These are phyloP conservation scores for Amanita rubescens DNA, from an alignment of 768 basidiomycete genomes.

Conservation along the genomic window DNA sequence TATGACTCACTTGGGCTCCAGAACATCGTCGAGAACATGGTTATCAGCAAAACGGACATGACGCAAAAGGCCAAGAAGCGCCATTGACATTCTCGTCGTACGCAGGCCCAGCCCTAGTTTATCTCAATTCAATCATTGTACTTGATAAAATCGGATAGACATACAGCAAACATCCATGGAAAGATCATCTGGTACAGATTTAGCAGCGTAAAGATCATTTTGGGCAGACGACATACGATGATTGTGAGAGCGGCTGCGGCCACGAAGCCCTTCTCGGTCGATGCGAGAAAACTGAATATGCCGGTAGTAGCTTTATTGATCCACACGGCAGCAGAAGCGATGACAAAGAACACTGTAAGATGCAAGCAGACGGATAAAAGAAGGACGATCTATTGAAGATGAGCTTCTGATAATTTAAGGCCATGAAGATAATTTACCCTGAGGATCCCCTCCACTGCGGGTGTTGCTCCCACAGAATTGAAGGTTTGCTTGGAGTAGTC, in stretches of 20 bases:
- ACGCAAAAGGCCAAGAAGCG: conserved; percentile 32
- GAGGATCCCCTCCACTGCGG: conserved; percentile 37
- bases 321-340: conserved; percentile 43
- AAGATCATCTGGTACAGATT: conserved; percentile 25
- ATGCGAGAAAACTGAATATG: conserved; percentile 25
- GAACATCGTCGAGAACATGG: conserved; percentile 36
- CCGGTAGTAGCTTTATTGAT: conserved; percentile 37
- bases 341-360: conserved; percentile 40
- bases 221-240: conserved; percentile 25
- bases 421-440: conserved; percentile 22
- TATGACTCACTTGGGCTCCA: conserved; percentile 29
- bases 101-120: conserved; percentile 41
- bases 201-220: background rate
- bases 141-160: conserved; percentile 8
- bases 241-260: conserved; percentile 32
- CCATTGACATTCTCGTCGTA: conserved; percentile 35
- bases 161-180: conserved; percentile 41
- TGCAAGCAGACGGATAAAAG: conserved; percentile 42
- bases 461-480: conserved; percentile 41
- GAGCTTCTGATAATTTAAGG: background rate
- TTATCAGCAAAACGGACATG: conserved; percentile 30
- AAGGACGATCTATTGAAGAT: conserved; percentile 32
- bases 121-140: background rate
- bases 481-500: conserved; percentile 40
- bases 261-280: conserved; percentile 29